These are phyloP conservation scores for Akebia trifoliata DNA, from an alignment of 164 flowering plant genomes.

Conservation along the genomic window DNA sequence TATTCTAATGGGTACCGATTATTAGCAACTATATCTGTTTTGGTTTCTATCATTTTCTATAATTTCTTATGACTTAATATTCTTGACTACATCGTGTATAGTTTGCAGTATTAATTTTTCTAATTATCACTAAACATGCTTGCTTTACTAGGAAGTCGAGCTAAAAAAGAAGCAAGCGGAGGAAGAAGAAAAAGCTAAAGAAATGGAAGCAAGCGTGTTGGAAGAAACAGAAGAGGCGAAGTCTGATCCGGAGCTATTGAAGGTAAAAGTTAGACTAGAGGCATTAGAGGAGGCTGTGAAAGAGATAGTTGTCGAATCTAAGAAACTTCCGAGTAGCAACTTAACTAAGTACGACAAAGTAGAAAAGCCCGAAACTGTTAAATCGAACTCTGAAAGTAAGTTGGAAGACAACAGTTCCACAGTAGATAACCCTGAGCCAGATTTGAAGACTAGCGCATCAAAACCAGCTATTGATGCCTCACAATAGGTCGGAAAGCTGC, in stretches of 20 bases:
- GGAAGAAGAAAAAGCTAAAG: conserved; percentile 53
- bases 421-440: conserved; percentile 8
- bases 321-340: conserved; percentile 24
- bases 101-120: too few relatives aligned
- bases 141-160: conserved; percentile 48
- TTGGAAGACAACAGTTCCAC: conserved; percentile 16
- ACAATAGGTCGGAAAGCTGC: too few relatives aligned
- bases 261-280: conserved; percentile 63
- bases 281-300: conserved; percentile 63
- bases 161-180: conserved; percentile 49
- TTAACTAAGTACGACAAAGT: conserved; percentile 12
- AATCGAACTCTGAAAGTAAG: conserved; percentile 3
- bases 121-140: background rate
- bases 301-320: conserved; percentile 51
- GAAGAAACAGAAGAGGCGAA: conserved; percentile 27
- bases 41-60: too few relatives aligned
- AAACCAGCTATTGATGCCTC: too few relatives aligned
- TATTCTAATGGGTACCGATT: too few relatives aligned
- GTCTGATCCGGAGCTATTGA: conserved; percentile 37
- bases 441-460: conserved; percentile 2
- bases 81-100: too few relatives aligned
- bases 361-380: conserved; percentile 9
- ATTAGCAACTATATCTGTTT: too few relatives aligned
- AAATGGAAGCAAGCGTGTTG: conserved; percentile 30
- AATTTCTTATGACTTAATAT: too few relatives aligned